A percentile compares a stretch with the other conserved stretches of the same genome.
These are phyloP conservation scores for Verticillium tricorpus DNA, from an alignment of 2,329 filamentous ascomycete species.

Conservation along the genomic window DNA sequence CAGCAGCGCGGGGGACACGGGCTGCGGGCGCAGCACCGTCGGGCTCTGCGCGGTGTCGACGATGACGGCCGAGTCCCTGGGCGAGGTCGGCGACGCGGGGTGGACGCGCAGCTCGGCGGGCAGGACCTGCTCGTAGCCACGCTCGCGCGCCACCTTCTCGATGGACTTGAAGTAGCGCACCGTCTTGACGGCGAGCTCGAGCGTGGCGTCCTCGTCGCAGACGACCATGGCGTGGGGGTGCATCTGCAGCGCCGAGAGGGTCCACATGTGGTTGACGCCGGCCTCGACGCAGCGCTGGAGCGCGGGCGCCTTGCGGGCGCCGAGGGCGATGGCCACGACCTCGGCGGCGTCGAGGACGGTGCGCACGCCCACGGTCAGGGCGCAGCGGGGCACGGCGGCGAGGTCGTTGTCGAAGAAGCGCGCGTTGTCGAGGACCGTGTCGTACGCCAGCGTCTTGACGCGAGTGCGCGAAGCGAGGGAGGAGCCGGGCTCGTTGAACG, in stretches of 20 bases:
- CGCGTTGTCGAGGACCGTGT: constrained; percentile 81
- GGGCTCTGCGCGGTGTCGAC: constrained; percentile 38
- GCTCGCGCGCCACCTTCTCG: constrained; percentile 55
- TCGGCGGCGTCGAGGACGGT: constrained; percentile 78
- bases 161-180: constrained; percentile 73
- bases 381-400: constrained; percentile 71
- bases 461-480: constrained; percentile 72
- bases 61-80: constrained; percentile 25
- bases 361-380: constrained; percentile 78
- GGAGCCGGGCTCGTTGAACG: constrained; percentile 86
- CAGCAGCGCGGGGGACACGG: constrained; percentile 49
- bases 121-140: constrained; percentile 54
- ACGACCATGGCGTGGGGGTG: constrained; percentile 80
- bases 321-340: constrained; percentile 78
- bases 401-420: constrained; percentile 78
- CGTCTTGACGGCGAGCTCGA: constrained; percentile 70
- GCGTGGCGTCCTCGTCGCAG: constrained; percentile 74
- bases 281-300: constrained; percentile 78
- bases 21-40: constrained; percentile 49
- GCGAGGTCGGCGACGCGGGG: constrained; percentile 10
- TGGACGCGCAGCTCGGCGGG: constrained; percentile 50
- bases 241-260: constrained; percentile 73
- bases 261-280: constrained; percentile 89
- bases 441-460: constrained; percentile 82
- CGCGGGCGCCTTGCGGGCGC: constrained; percentile 75